Evolutionary conservation across 1,284 basidiomycete genomes (phyloP).

Genomic region (Golubevia sp.): DNA sequence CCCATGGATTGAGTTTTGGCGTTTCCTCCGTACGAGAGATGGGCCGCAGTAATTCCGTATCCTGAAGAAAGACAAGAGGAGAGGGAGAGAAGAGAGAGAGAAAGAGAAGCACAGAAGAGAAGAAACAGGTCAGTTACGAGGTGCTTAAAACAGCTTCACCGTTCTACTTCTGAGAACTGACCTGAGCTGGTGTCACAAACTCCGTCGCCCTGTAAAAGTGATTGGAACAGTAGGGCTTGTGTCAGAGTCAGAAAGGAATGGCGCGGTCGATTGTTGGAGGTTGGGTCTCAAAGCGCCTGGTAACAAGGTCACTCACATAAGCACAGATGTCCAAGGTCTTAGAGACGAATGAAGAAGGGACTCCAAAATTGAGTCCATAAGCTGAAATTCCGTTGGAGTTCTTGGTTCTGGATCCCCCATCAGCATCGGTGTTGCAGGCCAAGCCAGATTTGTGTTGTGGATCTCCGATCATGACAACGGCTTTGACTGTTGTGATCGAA

Average conservation of each 20-base stretch:
- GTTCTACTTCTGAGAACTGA: too few species aligned
- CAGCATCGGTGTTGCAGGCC: slow-evolving; percentile 48
- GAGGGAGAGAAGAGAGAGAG: too few species aligned
- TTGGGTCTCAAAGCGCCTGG: neutral
- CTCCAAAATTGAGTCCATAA: slow-evolving; percentile 14
- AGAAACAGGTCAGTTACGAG: too few species aligned
- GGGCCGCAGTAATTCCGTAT: slow-evolving; percentile 35
- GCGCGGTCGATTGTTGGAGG: neutral
- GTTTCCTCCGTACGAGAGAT: slow-evolving; percentile 35
- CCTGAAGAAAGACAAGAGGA: too few species aligned
- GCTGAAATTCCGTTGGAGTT: slow-evolving; percentile 25
- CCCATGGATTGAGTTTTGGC: slow-evolving; percentile 31
- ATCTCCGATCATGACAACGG: slow-evolving; percentile 55
- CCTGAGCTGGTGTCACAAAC: slow-evolving; percentile 41
- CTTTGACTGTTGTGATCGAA: slow-evolving; percentile 41
- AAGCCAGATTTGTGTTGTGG: slow-evolving; percentile 45
- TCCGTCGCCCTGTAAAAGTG: slow-evolving; percentile 34
- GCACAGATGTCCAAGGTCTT: slow-evolving; percentile 57
- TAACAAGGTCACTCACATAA: slow-evolving; percentile 25
- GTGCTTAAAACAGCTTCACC: too few species aligned
- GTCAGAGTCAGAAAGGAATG: slow-evolving; percentile 3
- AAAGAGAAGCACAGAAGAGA: too few species aligned
- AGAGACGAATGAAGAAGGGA: slow-evolving; percentile 33
- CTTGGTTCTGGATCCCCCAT: slow-evolving; percentile 39
- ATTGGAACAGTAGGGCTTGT: neutral